Base-by-base conservation (phyloP, 306 rosid genomes). In the Citrullus amarus region DNA sequence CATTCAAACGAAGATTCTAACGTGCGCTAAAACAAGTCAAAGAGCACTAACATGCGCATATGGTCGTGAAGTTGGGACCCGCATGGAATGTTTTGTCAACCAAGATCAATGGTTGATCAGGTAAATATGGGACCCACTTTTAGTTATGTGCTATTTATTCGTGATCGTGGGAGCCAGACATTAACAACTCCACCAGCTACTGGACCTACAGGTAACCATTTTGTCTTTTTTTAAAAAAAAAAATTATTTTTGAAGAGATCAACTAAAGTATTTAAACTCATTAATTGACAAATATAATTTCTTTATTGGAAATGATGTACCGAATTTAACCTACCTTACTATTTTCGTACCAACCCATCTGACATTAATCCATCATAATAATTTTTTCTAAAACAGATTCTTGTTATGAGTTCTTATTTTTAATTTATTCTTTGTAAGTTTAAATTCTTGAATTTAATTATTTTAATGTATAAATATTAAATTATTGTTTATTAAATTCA, bases 161-260 rank as follows among this genome's bases (percentile, higher is more conserved):
- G 48, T 44, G 32, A 41, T 79, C 84, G 82, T 83, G 87, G 71
- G 50, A 56, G 76, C 85, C 71, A 51, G 80, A 46, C 12, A 6
- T 10, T 67, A 67, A 70, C 76, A 3, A 20, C 76, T 70, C 76
- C 76, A 25, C 58, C 76, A 70, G 58, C 58, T 70, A 70, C 76
- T 56, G 76, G 76, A 70, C 39, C 76, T 70, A 48, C 58, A 22
- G 41, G 76, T 70, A 44, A 70, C 57, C 20, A 70, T 70, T 70
- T 70, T 70, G 20, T 44, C 8, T 39, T 6, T 43, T 41, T 69
- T 44, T 22, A 16, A 54, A 6, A 53, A 4, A 54, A 65, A 56
- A 0, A 34, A 5, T 8, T 41, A 14, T 3, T 41, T 39, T 67
- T 18, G 50, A 39, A 11, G 1, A n/a, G 25, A 43, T 18, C 54